Evolutionary conservation across 2,329 filamentous ascomycete species (phyloP).

Genomic region (Pseudogymnoascus sp.): DNA sequence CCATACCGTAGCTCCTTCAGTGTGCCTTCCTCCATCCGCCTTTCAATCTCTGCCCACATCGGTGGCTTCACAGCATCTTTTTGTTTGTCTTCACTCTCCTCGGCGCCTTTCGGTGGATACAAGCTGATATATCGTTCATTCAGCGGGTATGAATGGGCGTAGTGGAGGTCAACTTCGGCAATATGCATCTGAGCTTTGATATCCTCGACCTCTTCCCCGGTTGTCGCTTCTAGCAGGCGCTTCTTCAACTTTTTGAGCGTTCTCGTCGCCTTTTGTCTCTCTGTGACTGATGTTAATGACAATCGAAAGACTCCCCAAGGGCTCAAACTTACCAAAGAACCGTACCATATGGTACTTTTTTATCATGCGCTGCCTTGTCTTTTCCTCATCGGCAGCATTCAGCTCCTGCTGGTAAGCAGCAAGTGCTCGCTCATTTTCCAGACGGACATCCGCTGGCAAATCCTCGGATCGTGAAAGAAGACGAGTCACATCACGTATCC

Average conservation of each 20-base stretch:
- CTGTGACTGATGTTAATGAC: constrained; percentile 31
- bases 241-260: constrained; percentile 56
- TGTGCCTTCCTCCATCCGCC: constrained; percentile 48
- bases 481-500: constrained; percentile 60
- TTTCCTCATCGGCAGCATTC: constrained; percentile 47
- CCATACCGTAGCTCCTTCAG: constrained; percentile 24
- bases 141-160: constrained; percentile 64
- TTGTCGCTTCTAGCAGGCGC: constrained; percentile 43
- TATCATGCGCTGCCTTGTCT: constrained; percentile 61
- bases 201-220: constrained; percentile 41
- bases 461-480: constrained; percentile 51
- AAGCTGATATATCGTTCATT: constrained; percentile 61
- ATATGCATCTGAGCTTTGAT: constrained; percentile 53
- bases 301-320: not conserved
- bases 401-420: constrained; percentile 58
- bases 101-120: constrained; percentile 39
- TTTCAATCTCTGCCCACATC: constrained; percentile 62
- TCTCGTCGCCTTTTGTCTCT: constrained; percentile 63
- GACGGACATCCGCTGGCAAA: constrained; percentile 57
- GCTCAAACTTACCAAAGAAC: constrained; percentile 60
- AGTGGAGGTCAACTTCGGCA: constrained; percentile 66
- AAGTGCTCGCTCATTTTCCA: constrained; percentile 65
- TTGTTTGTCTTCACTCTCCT: constrained; percentile 22
- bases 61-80: constrained; percentile 31
- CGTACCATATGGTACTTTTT: constrained; percentile 73